Percentiles rank a stretch among this genome's conserved stretches.
These are phyloP conservation scores for Amauroascus verrucosus DNA, from an alignment of 2,329 filamentous ascomycete genomes.

Conservation along the genomic window DNA sequence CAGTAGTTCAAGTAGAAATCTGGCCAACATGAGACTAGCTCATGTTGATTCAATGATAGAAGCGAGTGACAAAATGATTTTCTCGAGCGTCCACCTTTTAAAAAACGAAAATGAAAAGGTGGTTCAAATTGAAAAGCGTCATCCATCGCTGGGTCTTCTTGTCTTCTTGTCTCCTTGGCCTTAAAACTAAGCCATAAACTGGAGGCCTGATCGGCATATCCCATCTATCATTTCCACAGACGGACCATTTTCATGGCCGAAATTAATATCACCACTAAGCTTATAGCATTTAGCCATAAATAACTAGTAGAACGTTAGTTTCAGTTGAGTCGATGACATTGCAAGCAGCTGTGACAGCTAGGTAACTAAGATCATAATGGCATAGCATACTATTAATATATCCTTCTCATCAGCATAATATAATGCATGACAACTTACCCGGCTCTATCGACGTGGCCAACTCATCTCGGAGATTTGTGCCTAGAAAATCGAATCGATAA, in stretches of 20 bases:
- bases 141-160: too few relatives aligned
- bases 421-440: conserved; percentile 4
- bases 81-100: too few relatives aligned
- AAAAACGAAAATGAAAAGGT: neutral
- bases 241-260: neutral
- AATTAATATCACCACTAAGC: neutral
- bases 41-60: too few relatives aligned
- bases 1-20: too few relatives aligned
- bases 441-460: neutral
- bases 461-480: neutral
- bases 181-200: neutral
- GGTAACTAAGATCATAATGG: neutral
- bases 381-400: conserved; percentile 1
- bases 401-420: conserved; percentile 1
- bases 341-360: neutral
- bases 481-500: neutral
- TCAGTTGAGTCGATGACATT: neutral
- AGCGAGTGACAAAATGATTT: too few relatives aligned
- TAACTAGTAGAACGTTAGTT: neutral
- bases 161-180: too few relatives aligned
- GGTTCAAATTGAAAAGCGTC: neutral
- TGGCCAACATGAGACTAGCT: too few relatives aligned
- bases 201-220: neutral
- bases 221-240: neutral
- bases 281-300: neutral